Evolutionary conservation across 164 flowering plant genomes (phyloP).

Genomic region (Dillenia turbinata): DNA sequence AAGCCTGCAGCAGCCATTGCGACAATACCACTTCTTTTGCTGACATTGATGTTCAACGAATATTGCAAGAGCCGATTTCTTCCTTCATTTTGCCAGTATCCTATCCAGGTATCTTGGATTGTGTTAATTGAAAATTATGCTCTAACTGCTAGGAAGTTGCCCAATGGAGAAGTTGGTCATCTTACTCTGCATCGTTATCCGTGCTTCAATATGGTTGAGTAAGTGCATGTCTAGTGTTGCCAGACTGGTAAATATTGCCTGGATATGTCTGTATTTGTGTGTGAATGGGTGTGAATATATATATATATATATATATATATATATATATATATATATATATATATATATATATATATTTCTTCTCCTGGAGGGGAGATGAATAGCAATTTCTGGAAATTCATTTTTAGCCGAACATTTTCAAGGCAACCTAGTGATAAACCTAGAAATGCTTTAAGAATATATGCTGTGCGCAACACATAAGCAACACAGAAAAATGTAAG

Average conservation of each 20-base stretch:
- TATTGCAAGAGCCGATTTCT: slow-evolving; percentile 85
- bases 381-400: no score
- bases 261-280: no score
- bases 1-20: slow-evolving; percentile 72
- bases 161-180: neutral
- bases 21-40: slow-evolving; percentile 60
- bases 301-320: no score
- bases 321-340: no score
- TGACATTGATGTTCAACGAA: slow-evolving; percentile 66
- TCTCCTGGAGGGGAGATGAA: no score
- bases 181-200: neutral
- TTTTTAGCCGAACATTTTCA: no score
- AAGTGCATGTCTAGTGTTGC: neutral
- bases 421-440: no score
- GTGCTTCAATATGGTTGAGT: neutral
- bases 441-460: no score
- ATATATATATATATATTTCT: no score
- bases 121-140: neutral
- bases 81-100: slow-evolving; percentile 51
- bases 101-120: slow-evolving; percentile 54
- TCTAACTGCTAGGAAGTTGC: neutral
- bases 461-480: no score
- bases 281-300: no score
- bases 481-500: no score
- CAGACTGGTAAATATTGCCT: neutral